Base-by-base conservation (phyloP, 1,284 basidiomycete genomes). In the Ganoderma sp. region DNA sequence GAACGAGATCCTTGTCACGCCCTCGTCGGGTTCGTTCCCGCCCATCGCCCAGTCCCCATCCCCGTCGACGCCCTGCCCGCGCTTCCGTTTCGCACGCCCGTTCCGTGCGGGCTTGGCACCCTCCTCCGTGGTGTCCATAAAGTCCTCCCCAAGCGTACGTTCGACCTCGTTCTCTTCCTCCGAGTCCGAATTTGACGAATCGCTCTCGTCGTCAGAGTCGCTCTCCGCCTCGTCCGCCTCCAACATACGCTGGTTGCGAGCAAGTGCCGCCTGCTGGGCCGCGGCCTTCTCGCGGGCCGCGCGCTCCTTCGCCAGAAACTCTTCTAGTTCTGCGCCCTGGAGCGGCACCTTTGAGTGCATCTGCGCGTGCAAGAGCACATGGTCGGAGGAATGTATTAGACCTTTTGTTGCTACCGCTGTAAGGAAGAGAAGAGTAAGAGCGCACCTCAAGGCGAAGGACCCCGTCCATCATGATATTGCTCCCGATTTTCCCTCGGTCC, bases 301-400 rank as follows among this genome's bases (percentile, higher is more conserved):
- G 28, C 91, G 89, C 78, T 97, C 93, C 71, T 90, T 91, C 71
- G 91, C 89, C 50, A 94, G 83, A 79, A 91, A 90, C 10, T 86
- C 88, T 69, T 97, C 95, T 6, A 99, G 85, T 79, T 99, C 98
- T 1, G 86, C 84, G 10, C 95, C 95, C 75, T 91, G 87, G 10
- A 98, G 84, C 1, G 95, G 93, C 8, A 98, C 91, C 83, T 96
- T 98, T 63, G 90, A 88, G 74, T 94, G 89, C 81, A 99, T 91
- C 92, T 95, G 71, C n/a, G 39, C 6, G 39, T 19, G 37, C 37
- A 60, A 28, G 32, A 8, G 25, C 58, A 43, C 39, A 25, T 43
- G n/a, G 22, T 42, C 8, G 2, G 17, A 15, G n/a, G 19, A 42
- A 19, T 17, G 52, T 42, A 17, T 41, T 42, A 43, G n/a, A 42